Evolutionary conservation across 2,329 filamentous ascomycete species (phyloP).

Genomic region (Tolypocladium amazonense): DNA sequence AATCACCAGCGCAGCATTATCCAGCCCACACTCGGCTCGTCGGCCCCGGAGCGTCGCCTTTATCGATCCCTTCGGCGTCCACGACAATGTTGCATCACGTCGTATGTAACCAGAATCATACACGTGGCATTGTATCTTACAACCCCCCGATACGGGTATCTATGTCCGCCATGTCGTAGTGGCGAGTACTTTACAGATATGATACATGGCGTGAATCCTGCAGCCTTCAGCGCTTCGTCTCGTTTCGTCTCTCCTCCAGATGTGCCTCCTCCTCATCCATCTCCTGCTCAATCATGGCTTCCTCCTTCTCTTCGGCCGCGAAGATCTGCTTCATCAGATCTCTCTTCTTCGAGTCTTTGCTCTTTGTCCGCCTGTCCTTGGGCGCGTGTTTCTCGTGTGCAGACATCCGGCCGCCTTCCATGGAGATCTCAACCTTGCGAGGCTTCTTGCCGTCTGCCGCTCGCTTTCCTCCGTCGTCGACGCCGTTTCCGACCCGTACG

Average conservation of each 20-base stretch:
- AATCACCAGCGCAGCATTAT: conserved; percentile 3
- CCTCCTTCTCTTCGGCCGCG: conserved; percentile 21
- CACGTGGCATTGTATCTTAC: not conserved
- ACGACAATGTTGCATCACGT: too few relatives aligned
- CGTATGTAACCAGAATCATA: too few relatives aligned
- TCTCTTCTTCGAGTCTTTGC: conserved; percentile 23
- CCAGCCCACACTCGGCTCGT: not conserved
- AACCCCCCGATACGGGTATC: not conserved
- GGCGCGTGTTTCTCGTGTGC: conserved; percentile 25
- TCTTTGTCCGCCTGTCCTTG: conserved; percentile 29
- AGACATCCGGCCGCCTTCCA: conserved; percentile 24
- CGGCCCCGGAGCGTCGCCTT: not conserved
- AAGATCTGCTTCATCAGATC: conserved; percentile 30
- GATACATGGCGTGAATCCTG: not conserved
- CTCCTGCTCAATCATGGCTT: conserved; percentile 17
- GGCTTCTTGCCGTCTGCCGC: conserved; percentile 28
- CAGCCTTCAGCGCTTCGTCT: not conserved
- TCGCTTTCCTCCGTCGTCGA: conserved; percentile 36
- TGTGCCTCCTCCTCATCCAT: conserved; percentile 20
- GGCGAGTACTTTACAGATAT: not conserved
- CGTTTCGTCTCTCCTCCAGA: conserved; percentile 4
- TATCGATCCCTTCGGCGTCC: too few relatives aligned
- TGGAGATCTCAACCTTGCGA: conserved; percentile 23
- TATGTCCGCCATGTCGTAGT: not conserved
- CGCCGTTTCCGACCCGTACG: conserved; percentile 46